Base-by-base conservation (phyloP, 108 stramenopile species). In the Nitzschia putrida region DNA sequence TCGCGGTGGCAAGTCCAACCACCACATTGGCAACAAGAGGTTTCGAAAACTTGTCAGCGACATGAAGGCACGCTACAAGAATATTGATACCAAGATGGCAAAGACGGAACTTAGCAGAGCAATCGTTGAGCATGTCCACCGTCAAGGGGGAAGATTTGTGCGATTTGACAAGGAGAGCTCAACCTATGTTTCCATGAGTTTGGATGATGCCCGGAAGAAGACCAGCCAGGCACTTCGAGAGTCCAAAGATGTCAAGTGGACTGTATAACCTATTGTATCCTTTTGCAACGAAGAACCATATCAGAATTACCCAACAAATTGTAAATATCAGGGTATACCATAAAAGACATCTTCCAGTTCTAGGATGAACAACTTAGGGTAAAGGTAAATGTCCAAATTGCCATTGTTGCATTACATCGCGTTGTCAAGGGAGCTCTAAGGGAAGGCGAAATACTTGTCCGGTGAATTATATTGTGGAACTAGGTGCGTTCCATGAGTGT, bases 181-280 rank as follows among this genome's bases (percentile, higher is more conserved):
- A 45, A 54, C 43, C 21, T 81, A 81, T 57, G 52, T 51, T n/a
- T 44, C 74, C 0, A 24, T 81, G 67, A 72, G 47, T 12, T 18
- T 45, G 8, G 21, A 40, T 7, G 80, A 81, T 34, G 80, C 80
- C 8, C 58, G 76, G 20, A 81, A 77, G 47, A 81, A 81, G 64
- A 81, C 74, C 10, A 72, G 71, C 29, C 80, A 81, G 38, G 80
- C 80, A 8, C 59, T 81, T 7, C 74, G 80, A 45, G 80, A 81
- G 51, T 39, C 57, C 13, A 69, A 69, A 41, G 43, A 69, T 24
- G 57, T 69, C 41, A 69, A 69, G 29, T 69, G 68, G 68, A 66
- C 26, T 3, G 2, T 25, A 24, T 56, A 49, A 6, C 47, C 29
- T 34, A 34, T 4, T 1, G 29, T 4, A 34, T 34, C 29, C 4